Conservation (phyloP, 2,329 filamentous ascomycete genomes). For the Pyrenophora seminiperda region DNA sequence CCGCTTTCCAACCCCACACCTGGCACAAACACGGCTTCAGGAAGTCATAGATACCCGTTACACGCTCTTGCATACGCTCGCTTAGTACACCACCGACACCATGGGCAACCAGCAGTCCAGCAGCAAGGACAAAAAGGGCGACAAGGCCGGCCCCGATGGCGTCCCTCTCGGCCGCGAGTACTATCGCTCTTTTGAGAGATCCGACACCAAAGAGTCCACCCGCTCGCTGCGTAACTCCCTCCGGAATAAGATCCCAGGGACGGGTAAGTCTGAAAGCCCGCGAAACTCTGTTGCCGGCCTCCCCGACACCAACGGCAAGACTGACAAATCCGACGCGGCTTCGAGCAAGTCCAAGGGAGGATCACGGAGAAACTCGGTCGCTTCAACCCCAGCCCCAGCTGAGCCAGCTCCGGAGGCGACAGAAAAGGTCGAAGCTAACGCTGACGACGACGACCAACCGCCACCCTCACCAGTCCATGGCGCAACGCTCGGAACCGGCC, state of each 20-base stretch:
- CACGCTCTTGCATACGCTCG: constrained; percentile 11
- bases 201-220: constrained; percentile 90
- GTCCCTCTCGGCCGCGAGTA: constrained; percentile 70
- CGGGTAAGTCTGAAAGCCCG: constrained; percentile 76
- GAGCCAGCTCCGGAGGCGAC: constrained; percentile 44
- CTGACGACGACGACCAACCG: constrained; percentile 48
- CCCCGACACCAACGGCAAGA: constrained; percentile 57
- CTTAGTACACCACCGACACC: constrained; percentile 45
- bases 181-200: constrained; percentile 89
- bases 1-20: constrained; percentile 18
- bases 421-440: constrained; percentile 42
- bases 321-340: constrained; percentile 73
- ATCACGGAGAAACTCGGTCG: constrained; percentile 44
- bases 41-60: constrained; percentile 16
- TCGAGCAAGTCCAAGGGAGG: constrained; percentile 68
- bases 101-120: constrained; percentile 82
- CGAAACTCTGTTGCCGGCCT: constrained; percentile 69
- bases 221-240: constrained; percentile 82
- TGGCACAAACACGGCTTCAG: neutral
- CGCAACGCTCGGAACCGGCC: constrained; percentile 71
- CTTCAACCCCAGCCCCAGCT: constrained; percentile 48
- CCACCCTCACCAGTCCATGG: constrained; percentile 90
- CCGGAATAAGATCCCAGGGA: constrained; percentile 85
- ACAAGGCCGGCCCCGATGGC: constrained; percentile 53
- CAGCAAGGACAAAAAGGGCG: constrained; percentile 53